Conservation (phyloP, 345 rosid species). For the Linum lewisii region DNA sequence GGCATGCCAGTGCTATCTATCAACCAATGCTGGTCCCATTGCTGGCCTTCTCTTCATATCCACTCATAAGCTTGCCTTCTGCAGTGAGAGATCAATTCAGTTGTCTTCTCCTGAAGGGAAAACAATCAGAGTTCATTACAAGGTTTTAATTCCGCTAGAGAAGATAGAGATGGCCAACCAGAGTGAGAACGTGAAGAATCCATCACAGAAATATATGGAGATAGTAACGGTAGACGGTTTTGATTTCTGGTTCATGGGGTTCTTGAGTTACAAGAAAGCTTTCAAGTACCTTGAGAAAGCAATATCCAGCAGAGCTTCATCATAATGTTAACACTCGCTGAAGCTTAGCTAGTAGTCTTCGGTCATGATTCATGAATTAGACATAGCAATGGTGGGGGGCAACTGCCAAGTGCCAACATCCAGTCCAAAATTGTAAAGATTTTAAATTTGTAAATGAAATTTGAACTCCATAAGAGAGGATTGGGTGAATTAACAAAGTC, state of each 20-base stretch:
- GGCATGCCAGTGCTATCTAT: constrained; percentile 39
- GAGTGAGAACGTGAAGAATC: constrained; percentile 46
- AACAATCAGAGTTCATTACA: constrained; percentile 26
- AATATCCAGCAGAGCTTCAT: constrained; percentile 20
- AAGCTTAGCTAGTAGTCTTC: too few species aligned
- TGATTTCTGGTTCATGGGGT: constrained; percentile 95
- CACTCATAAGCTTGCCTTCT: constrained; percentile 28
- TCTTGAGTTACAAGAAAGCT: constrained; percentile 61
- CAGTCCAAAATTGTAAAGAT: too few species aligned
- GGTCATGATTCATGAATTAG: too few species aligned
- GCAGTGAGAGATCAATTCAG: constrained; percentile 42
- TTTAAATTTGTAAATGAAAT: too few species aligned
- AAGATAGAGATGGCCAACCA: constrained; percentile 47
- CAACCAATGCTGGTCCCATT: constrained; percentile 40
- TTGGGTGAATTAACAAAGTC: too few species aligned
- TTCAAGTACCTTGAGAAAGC: constrained; percentile 47
- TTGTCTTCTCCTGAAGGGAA: constrained; percentile 26
- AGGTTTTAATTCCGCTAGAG: constrained; percentile 46
- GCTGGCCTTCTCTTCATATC: constrained; percentile 48
- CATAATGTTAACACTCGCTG: too few species aligned
- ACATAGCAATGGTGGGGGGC: too few species aligned
- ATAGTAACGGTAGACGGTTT: constrained; percentile 52
- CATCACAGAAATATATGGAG: constrained; percentile 64
- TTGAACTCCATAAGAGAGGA: too few species aligned
- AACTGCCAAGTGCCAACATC: too few species aligned